Evolutionary conservation across 1,284 basidiomycete genomes (phyloP).

Genomic region (Boletus albobrunnescens): DNA sequence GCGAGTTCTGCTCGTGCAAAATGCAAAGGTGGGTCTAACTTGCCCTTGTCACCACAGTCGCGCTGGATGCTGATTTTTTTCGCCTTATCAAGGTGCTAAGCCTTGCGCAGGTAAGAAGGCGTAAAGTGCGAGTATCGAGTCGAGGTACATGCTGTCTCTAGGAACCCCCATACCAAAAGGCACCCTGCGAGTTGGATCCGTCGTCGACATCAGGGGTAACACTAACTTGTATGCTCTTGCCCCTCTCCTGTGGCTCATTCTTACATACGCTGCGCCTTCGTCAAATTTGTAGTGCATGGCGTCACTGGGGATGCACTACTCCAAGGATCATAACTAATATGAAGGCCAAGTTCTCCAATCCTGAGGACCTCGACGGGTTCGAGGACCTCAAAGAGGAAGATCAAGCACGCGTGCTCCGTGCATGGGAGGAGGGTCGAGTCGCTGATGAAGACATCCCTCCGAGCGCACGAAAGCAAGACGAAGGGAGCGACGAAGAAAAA

Average conservation of each 20-base stretch:
- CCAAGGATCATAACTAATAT: slow-evolving; percentile 67
- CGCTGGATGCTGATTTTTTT: slow-evolving; percentile 16
- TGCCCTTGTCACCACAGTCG: slow-evolving; percentile 19
- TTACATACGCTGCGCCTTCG: background rate
- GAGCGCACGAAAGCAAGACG: slow-evolving; percentile 56
- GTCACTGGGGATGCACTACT: slow-evolving; percentile 83
- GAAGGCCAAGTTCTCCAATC: slow-evolving; percentile 56
- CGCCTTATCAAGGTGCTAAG: slow-evolving; percentile 56
- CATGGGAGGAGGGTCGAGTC: slow-evolving; percentile 71
- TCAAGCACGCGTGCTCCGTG: slow-evolving; percentile 60
- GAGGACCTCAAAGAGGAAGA: slow-evolving; percentile 64
- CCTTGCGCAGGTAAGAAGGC: slow-evolving; percentile 61
- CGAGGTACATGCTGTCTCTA: slow-evolving; percentile 24
- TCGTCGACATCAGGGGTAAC: slow-evolving; percentile 73
- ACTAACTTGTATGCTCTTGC: slow-evolving; percentile 58
- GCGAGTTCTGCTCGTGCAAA: slow-evolving; percentile 62
- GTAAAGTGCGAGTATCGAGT: slow-evolving; percentile 12
- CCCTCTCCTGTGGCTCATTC: slow-evolving; percentile 8
- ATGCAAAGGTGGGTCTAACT: slow-evolving; percentile 68
- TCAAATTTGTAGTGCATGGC: slow-evolving; percentile 53
- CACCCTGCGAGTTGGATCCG: slow-evolving; percentile 66
- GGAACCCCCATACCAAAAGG: slow-evolving; percentile 75
- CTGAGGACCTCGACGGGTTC: slow-evolving; percentile 69
- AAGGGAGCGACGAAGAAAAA: slow-evolving; percentile 41
- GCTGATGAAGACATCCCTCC: slow-evolving; percentile 77